Percentiles rank a stretch among this genome's conserved stretches.
These are phyloP conservation scores for Erigeron canadensis DNA, from an alignment of 129 eudicot genomes.

Conservation along the genomic window DNA sequence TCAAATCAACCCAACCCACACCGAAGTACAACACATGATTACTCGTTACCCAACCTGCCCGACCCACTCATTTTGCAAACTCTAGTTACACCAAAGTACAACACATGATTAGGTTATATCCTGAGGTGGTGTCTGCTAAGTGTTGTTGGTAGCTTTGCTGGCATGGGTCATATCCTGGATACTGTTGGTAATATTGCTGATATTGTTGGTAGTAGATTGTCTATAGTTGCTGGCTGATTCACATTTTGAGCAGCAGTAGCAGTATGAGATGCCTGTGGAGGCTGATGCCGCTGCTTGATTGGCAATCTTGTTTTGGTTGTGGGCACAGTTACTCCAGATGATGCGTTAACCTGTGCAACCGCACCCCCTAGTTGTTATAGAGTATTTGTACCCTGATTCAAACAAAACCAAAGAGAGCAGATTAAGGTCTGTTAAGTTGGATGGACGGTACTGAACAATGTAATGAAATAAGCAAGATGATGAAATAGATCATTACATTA, in stretches of 20 bases:
- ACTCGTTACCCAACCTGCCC: too few species aligned
- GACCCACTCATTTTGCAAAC: too few species aligned
- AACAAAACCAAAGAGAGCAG: slow-evolving; percentile 10
- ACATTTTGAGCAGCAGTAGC: slow-evolving; percentile 40
- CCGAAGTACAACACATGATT: too few species aligned
- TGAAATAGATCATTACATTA: background rate
- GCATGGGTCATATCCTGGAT: too few species aligned
- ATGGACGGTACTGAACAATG: background rate
- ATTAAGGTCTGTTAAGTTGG: background rate
- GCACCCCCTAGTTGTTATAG: slow-evolving; percentile 52
- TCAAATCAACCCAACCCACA: too few species aligned
- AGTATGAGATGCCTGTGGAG: slow-evolving; percentile 51
- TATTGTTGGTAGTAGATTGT: too few species aligned
- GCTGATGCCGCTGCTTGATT: slow-evolving; percentile 38
- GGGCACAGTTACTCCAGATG: slow-evolving; percentile 40
- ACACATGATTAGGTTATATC: too few species aligned
- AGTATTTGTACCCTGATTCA: slow-evolving; percentile 60
- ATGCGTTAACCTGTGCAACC: slow-evolving; percentile 41
- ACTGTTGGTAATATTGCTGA: too few species aligned
- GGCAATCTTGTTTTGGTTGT: slow-evolving; percentile 38
- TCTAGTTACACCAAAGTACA: too few species aligned
- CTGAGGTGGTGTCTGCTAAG: too few species aligned
- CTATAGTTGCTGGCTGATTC: slow-evolving; percentile 41
- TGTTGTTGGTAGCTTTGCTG: too few species aligned
- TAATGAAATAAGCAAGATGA: background rate